These are phyloP conservation scores for Scutellaria barbata DNA, from an alignment of 257 asterid species.

Conservation along the genomic window DNA sequence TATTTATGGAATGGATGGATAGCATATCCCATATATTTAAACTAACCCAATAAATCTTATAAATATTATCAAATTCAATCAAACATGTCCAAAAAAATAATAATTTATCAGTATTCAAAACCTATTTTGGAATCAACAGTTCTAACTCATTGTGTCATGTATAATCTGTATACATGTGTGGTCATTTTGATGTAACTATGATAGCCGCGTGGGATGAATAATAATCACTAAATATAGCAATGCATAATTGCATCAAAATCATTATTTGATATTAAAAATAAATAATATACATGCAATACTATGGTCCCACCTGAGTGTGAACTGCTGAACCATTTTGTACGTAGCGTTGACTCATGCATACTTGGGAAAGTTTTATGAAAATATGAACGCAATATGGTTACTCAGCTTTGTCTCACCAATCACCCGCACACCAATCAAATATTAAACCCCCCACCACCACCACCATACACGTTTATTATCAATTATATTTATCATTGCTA, in stretches of 20 bases:
- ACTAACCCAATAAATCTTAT: too few relatives aligned
- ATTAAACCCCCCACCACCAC: slow-evolving; percentile 39
- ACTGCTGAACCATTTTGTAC: background rate
- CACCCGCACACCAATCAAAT: slow-evolving; percentile 9
- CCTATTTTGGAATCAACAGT: too few relatives aligned
- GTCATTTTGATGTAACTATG: background rate
- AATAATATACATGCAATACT: too few relatives aligned
- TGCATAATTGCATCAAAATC: background rate
- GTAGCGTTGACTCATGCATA: slow-evolving; percentile 16
- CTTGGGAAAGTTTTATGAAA: background rate
- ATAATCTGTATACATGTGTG: too few relatives aligned
- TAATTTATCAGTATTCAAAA: too few relatives aligned
- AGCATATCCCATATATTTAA: too few relatives aligned
- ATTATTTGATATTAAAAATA: too few relatives aligned
- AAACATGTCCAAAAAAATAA: too few relatives aligned
- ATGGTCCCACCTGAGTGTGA: slow-evolving; percentile 30
- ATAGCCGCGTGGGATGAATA: too few relatives aligned
- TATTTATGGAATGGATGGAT: too few relatives aligned
- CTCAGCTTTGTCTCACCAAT: slow-evolving; percentile 35
- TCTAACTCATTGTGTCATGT: too few relatives aligned
- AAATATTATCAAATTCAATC: too few relatives aligned
- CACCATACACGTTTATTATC: slow-evolving; percentile 37
- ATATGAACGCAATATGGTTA: slow-evolving; percentile 15
- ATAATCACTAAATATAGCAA: background rate
- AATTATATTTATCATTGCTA: slow-evolving; percentile 6